These are phyloP conservation scores for Aphanomyces invadans DNA, from an alignment of 352 stramenopile species.

Conservation along the genomic window DNA sequence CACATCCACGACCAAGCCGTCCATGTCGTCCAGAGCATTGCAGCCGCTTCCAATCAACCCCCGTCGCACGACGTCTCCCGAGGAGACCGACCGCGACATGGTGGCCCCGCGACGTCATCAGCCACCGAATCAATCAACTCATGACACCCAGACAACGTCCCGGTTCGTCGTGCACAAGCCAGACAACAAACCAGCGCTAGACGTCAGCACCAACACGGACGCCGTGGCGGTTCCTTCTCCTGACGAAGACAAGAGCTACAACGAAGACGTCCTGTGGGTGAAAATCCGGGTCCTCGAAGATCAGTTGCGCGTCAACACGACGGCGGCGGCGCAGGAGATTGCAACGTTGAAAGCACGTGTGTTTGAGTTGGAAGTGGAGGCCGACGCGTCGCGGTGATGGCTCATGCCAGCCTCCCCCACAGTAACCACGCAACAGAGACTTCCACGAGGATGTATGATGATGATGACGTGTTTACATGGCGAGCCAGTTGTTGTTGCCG, in stretches of 20 bases:
- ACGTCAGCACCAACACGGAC: neutral
- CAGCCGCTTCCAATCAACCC: neutral
- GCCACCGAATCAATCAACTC: neutral
- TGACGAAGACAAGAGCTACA: neutral
- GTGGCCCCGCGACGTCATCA: neutral
- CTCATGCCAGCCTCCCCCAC: too few species aligned
- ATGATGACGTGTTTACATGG: neutral
- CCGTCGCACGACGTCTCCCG: neutral
- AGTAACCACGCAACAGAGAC: too few species aligned
- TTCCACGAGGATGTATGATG: neutral
- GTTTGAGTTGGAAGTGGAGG: constrained; percentile 45
- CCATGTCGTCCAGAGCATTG: neutral
- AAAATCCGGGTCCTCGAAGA: constrained; percentile 58
- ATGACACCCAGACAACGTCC: constrained; percentile 22
- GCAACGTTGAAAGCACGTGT: constrained; percentile 50
- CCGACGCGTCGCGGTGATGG: too few species aligned
- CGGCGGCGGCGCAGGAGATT: constrained; percentile 48
- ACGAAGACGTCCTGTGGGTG: constrained; percentile 34
- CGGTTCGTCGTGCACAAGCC: neutral
- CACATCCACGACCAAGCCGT: too few species aligned
- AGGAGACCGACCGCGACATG: neutral
- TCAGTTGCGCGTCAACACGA: constrained; percentile 58
- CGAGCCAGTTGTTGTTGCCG: constrained; percentile 25
- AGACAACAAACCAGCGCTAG: constrained; percentile 5
- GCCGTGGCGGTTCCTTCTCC: neutral